A percentile compares a stretch with the other conserved stretches of the same genome.
Evolutionary conservation across 495 filamentous ascomycete genomes (phyloP).

Genomic region (Hyaloscypha hepaticicola): DNA sequence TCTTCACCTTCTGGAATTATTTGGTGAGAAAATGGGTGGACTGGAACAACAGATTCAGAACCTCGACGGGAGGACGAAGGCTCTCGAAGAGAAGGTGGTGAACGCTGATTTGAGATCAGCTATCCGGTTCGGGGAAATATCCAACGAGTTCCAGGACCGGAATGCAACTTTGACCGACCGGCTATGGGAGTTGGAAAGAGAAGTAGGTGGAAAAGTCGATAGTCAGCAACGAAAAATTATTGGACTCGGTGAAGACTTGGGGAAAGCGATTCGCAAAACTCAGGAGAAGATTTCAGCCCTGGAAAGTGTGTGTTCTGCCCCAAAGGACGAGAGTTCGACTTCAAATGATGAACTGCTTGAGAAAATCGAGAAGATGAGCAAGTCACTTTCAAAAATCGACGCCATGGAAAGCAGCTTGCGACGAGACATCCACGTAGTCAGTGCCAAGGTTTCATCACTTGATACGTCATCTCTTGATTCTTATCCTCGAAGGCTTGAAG

Average conservation of each 20-base stretch:
- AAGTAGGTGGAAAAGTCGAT: slow-evolving; percentile 8
- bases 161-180: slow-evolving; percentile 8
- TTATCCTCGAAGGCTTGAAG: slow-evolving; percentile 4
- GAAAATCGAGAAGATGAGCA: slow-evolving; percentile 2
- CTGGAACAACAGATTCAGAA: not conserved
- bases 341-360: not conserved
- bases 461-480: slow-evolving; percentile 6
- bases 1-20: not conserved
- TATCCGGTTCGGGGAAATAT: slow-evolving; percentile 14
- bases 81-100: slow-evolving; percentile 6
- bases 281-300: slow-evolving; percentile 7
- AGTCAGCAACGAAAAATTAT: slow-evolving; percentile 5
- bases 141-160: slow-evolving; percentile 14
- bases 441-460: not conserved
- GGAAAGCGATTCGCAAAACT: not conserved
- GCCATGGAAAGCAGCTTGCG: not conserved
- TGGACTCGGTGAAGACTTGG: slow-evolving; percentile 5
- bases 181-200: slow-evolving; percentile 5
- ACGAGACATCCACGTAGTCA: slow-evolving; percentile 1
- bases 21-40: not conserved
- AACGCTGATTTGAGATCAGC: slow-evolving; percentile 14
- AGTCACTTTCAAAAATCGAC: not conserved
- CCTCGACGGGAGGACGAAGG: slow-evolving; percentile 7
- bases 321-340: not conserved
- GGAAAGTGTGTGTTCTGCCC: not conserved